Percentiles rank a stretch among this genome's conserved stretches.
Evolutionary conservation across 2,329 filamentous ascomycete genomes (phyloP).

Genomic region (Fusarium scirpi): DNA sequence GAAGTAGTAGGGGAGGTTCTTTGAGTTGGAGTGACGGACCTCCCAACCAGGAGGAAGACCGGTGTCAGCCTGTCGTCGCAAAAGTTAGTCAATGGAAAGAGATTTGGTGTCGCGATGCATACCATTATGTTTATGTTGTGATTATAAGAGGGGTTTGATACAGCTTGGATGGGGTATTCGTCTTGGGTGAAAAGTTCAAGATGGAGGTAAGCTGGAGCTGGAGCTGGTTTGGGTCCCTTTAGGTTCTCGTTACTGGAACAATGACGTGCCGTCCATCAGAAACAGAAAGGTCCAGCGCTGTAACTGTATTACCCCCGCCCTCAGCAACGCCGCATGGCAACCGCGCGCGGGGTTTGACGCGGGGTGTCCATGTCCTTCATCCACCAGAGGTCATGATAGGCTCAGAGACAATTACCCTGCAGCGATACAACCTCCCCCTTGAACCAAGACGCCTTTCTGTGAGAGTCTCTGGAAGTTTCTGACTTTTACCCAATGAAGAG

Average conservation of each 20-base stretch:
- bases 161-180: neutral
- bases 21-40: conserved; percentile 97
- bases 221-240: conserved; percentile 16
- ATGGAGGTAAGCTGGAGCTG: conserved; percentile 37
- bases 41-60: conserved; percentile 92
- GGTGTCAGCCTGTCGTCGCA: conserved; percentile 69
- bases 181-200: conserved; percentile 9
- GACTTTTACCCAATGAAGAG: conserved; percentile 14
- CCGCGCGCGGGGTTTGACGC: conserved; percentile 39
- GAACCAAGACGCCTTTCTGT: conserved; percentile 4
- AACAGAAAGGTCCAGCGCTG: neutral
- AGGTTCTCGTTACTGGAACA: conserved; percentile 24
- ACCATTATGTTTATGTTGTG: conserved; percentile 27
- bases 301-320: conserved; percentile 11
- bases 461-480: neutral
- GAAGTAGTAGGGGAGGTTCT: conserved; percentile 99
- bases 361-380: conserved; percentile 23
- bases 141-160: neutral
- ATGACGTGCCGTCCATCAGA: conserved; percentile 40
- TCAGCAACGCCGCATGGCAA: conserved; percentile 32
- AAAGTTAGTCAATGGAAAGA: conserved; percentile 12
- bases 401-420: neutral
- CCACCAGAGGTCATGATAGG: conserved; percentile 18
- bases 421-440: conserved; percentile 19
- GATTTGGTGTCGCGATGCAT: conserved; percentile 11